These are phyloP conservation scores for Aeschynomene evenia DNA, from an alignment of 306 rosid species.

Conservation along the genomic window DNA sequence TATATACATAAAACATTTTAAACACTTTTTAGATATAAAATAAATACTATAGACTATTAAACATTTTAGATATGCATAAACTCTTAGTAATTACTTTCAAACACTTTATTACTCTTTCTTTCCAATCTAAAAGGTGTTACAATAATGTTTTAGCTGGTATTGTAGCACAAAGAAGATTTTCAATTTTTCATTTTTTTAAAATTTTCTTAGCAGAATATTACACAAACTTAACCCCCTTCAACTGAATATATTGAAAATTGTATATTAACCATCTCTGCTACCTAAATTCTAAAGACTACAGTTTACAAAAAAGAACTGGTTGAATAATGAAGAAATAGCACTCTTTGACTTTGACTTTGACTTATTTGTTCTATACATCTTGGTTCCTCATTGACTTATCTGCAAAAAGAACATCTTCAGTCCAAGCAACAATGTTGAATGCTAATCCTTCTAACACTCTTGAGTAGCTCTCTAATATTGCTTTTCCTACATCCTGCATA, in stretches of 20 bases:
- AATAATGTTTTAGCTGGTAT: no score
- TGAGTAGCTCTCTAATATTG: slow-evolving; percentile 71
- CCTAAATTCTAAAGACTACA: slow-evolving; percentile 25
- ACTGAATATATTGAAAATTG: slow-evolving; percentile 4
- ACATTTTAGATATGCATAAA: no score
- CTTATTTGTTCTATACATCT: slow-evolving; percentile 30
- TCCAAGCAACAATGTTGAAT: slow-evolving; percentile 81
- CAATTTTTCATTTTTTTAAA: no score
- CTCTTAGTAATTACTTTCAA: no score
- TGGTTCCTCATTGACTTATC: slow-evolving; percentile 52
- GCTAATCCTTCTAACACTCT: slow-evolving; percentile 76
- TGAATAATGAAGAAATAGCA: no score
- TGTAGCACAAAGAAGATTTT: background rate
- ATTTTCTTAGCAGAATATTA: no score
- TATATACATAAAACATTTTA: no score
- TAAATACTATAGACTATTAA: no score
- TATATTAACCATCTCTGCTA: slow-evolving; percentile 27
- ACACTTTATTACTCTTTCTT: no score
- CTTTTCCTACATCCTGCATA: slow-evolving; percentile 74
- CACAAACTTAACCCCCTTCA: background rate
- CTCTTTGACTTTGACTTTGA: no score
- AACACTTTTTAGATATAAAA: no score
- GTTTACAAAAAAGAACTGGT: slow-evolving; percentile 10
- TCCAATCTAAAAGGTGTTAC: no score
- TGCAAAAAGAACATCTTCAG: slow-evolving; percentile 59